phyloP scores from a whole-genome alignment of 2,329 filamentous ascomycete genomes.

The Elsinoe batatas region DNA sequence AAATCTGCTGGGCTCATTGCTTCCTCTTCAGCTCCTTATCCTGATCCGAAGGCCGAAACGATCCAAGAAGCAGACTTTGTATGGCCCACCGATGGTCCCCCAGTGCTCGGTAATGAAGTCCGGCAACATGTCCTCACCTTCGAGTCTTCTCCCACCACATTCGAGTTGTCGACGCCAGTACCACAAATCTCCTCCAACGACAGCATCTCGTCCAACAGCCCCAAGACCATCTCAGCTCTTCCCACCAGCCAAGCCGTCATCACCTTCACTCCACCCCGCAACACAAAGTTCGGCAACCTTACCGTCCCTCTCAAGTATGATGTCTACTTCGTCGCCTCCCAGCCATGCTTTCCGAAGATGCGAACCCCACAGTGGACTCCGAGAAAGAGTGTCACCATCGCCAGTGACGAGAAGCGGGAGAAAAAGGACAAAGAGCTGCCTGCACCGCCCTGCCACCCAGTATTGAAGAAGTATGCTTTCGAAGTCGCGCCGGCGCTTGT shows the following conservation, averaged over 20 bases:
- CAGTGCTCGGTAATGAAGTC: conserved; percentile 22
- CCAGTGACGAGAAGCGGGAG: conserved; percentile 8
- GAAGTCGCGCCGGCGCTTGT: conserved; percentile 27
- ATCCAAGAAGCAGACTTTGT: conserved; percentile 28
- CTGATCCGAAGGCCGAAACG: conserved; percentile 21
- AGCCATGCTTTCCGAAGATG: conserved; percentile 36
- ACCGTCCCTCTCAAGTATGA: conserved; percentile 39
- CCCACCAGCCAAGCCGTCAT: conserved; percentile 17
- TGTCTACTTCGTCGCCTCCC: conserved; percentile 45
- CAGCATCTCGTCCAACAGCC: conserved; percentile 25
- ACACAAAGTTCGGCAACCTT: conserved; percentile 15
- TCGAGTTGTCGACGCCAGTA: background rate
- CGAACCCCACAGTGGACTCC: conserved; percentile 27
- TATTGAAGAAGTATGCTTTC: conserved; percentile 32
- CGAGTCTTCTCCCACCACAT: conserved; percentile 17
- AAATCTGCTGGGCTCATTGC: conserved; percentile 23
- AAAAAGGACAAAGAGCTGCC: conserved; percentile 22
- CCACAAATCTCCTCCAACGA: background rate
- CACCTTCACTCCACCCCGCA: conserved; percentile 25
- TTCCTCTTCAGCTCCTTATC: conserved; percentile 28
- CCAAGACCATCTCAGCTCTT: background rate
- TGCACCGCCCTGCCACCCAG: conserved; percentile 28
- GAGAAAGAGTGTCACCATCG: background rate
- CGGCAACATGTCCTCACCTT: conserved; percentile 18
- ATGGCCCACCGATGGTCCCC: conserved; percentile 28